phyloP scores from a whole-genome alignment of 768 basidiomycete species.

The Lanmaoa rubissima region DNA sequence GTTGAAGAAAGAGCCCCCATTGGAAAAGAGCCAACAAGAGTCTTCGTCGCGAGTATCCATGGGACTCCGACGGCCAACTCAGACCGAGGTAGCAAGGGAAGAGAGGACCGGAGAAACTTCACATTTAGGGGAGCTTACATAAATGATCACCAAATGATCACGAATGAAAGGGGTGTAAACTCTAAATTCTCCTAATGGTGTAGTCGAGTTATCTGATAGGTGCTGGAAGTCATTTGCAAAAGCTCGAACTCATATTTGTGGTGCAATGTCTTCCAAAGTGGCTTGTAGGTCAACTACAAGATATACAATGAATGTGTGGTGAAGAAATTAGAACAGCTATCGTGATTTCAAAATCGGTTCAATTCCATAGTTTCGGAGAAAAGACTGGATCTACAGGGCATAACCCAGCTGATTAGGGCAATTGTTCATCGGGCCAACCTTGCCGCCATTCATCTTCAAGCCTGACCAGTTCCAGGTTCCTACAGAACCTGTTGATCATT shows the following conservation, averaged over 20 bases:
- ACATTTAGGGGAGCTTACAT: background rate
- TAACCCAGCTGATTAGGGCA: constrained; percentile 34
- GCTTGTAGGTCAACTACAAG: too few species aligned
- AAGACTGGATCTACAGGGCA: constrained; percentile 13
- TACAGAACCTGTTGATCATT: constrained; percentile 12
- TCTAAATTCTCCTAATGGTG: too few species aligned
- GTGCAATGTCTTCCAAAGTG: too few species aligned
- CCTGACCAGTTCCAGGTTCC: constrained; percentile 53
- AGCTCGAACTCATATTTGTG: too few species aligned
- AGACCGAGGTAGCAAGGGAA: background rate
- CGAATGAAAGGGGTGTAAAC: constrained; percentile 3
- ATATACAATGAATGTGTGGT: too few species aligned
- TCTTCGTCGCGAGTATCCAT: constrained; percentile 8
- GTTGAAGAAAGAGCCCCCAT: background rate
- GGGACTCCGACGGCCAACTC: background rate
- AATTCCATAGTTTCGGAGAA: background rate
- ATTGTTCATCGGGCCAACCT: constrained; percentile 35
- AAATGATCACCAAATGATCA: background rate
- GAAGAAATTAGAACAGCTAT: too few species aligned
- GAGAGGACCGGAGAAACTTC: background rate
- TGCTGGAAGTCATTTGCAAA: too few species aligned
- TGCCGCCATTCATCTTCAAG: constrained; percentile 45
- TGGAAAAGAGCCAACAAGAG: constrained; percentile 9
- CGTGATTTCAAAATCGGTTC: too few species aligned
- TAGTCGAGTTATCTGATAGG: too few species aligned